Evolutionary conservation across 306 rosid genomes (phyloP).

Genomic region (Fragaria ananassa): DNA sequence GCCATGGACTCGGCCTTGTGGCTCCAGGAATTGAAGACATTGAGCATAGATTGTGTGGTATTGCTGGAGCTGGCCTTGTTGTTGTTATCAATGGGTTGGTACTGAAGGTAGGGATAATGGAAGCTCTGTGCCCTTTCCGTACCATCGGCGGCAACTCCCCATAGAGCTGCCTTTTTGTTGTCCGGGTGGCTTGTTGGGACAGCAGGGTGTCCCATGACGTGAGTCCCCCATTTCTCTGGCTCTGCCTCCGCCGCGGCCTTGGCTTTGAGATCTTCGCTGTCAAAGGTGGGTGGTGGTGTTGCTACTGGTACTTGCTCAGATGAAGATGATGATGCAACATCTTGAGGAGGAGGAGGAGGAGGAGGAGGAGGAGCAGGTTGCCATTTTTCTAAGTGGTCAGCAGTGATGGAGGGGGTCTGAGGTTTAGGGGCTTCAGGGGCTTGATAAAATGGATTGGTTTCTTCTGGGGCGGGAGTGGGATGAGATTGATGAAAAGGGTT

Average conservation of each 20-base stretch:
- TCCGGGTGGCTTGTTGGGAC: conserved; percentile 44
- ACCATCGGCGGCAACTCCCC: conserved; percentile 34
- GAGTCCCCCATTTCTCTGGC: conserved; percentile 51
- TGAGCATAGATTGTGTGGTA: conserved; percentile 34
- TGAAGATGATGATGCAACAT: conserved; percentile 11
- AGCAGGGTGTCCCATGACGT: conserved; percentile 52
- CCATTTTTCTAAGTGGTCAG: not conserved
- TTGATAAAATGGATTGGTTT: conserved; percentile 23
- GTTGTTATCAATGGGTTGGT: conserved; percentile 34
- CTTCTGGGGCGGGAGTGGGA: conserved; percentile 9
- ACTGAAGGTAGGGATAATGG: conserved; percentile 45
- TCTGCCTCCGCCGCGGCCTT: not conserved
- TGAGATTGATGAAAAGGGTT: conserved; percentile 23
- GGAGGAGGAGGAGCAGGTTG: not conserved
- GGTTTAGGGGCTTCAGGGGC: conserved; percentile 6
- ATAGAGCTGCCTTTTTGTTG: conserved; percentile 50
- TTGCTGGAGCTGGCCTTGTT: conserved; percentile 9
- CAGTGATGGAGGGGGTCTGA: not conserved
- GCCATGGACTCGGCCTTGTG: conserved; percentile 52
- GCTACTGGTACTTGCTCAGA: not conserved
- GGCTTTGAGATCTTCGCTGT: conserved; percentile 6
- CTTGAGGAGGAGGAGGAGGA: not conserved
- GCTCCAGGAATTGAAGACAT: conserved; percentile 50
- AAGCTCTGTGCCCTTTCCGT: conserved; percentile 25
- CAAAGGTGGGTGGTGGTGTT: not conserved